These are phyloP conservation scores for Ophiostoma triangulosporum DNA, from an alignment of 2,329 filamentous ascomycete species.

Conservation along the genomic window DNA sequence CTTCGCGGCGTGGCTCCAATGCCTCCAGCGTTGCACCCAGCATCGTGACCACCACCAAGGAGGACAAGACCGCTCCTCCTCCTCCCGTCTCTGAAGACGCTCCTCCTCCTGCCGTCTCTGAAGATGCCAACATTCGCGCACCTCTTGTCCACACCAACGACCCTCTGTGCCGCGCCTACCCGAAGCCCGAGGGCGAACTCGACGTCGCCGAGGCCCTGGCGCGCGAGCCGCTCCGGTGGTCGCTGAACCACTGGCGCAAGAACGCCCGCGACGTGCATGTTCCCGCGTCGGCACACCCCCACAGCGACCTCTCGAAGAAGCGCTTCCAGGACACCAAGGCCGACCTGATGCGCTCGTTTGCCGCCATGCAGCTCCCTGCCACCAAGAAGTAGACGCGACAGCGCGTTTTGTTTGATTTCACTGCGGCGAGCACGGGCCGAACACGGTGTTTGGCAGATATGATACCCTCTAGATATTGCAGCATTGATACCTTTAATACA, in stretches of 20 bases:
- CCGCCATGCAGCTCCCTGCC: slow-evolving; percentile 12
- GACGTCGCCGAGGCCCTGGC: slow-evolving; percentile 30
- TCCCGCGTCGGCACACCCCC: slow-evolving; percentile 21
- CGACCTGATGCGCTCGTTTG: slow-evolving; percentile 26
- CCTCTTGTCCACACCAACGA: slow-evolving; percentile 14
- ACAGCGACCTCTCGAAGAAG: slow-evolving; percentile 17
- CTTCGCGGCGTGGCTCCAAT: slow-evolving; percentile 12
- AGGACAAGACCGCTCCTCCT: neutral
- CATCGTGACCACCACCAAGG: neutral
- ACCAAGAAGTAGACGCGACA: neutral
- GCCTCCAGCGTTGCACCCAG: slow-evolving; percentile 2
- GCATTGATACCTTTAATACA: too few relatives aligned
- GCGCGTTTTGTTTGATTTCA: too few relatives aligned
- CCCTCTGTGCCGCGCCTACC: slow-evolving; percentile 26
- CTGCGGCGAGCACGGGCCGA: too few relatives aligned
- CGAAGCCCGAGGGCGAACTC: slow-evolving; percentile 26
- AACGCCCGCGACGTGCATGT: slow-evolving; percentile 18
- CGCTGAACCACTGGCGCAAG: slow-evolving; percentile 26
- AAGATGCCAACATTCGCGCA: neutral
- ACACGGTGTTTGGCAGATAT: too few relatives aligned
- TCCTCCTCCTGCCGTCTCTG: neutral
- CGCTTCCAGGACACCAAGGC: slow-evolving; percentile 35
- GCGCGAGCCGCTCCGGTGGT: slow-evolving; percentile 26
- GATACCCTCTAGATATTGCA: too few relatives aligned
- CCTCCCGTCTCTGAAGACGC: neutral